Evolutionary conservation across 1,139 yeast genomes (phyloP), one percentile per base, ranked within the genome.

Genomic region (Yamadazyma triangularis): DNA sequence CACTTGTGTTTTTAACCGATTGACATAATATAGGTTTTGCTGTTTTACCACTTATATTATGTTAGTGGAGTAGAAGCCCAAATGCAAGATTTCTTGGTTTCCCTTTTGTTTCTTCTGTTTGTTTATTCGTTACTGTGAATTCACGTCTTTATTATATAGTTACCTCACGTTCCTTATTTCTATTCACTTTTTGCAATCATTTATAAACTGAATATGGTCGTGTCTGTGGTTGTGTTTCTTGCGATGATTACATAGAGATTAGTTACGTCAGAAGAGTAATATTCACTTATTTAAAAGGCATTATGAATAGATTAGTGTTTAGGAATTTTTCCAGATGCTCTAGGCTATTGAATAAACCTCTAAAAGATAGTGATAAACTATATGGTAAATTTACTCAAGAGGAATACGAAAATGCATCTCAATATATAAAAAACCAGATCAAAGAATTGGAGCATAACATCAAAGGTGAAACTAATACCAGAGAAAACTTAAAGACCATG

Each of bases 321-420:
- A n/a, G n/a, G n/a, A n/a, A n/a, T n/a, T n/a, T n/a, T n/a, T n/a
- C n/a, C n/a, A 26, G 24, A 12, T 14, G 32, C 4, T 2, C 24
- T 11, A 26, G 36, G 26, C 26, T 27, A 6, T 20, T 28, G 15
- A 32, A 30, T 6, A 32, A 35, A 15, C 33, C 29, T n/a, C n/a
- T 25, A 8, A 32, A 32, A 15, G 36, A 31, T 16, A 8, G 30
- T 10, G 27, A 28, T 10, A 31, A 9, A 9, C 9, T 18, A 18
- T 18, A 36, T 41, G 70, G 69, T 1, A 48, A 58, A 30, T 66
- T 64, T 47, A 60, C 70, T 23, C 49, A 62, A 35, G 51, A 61
- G 36, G 73, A 68, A 38, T 68, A 64, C 37, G 63, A 65, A 13
- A 49, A 56, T 25, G 74, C 73, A 2, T 53, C 64, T 9, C 45